A percentile compares a stretch with the other conserved stretches of the same genome.
Conservation (phyloP, 2,329 filamentous ascomycete species). For the Tricladium varicosporioides region DNA sequence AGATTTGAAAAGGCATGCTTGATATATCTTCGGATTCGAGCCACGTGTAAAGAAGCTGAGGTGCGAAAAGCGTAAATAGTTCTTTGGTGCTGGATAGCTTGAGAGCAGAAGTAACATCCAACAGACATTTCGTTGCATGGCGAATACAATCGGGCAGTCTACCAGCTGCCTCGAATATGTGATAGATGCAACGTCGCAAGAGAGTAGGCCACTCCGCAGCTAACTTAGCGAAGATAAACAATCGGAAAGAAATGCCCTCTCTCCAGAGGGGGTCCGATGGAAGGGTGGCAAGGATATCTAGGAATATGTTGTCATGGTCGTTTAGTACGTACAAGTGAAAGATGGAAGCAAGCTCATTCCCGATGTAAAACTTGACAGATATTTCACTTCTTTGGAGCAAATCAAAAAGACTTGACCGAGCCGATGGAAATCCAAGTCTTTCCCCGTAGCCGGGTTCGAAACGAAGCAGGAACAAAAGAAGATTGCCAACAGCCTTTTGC, state of each 20-base stretch:
- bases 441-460: slow-evolving; percentile 64
- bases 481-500: slow-evolving; percentile 62
- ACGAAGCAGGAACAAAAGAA: slow-evolving; percentile 70
- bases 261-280: slow-evolving; percentile 67
- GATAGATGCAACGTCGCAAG: slow-evolving; percentile 82
- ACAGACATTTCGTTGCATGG: slow-evolving; percentile 73
- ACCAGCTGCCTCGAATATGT: slow-evolving; percentile 88
- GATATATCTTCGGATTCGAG: slow-evolving; percentile 64
- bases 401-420: slow-evolving; percentile 70
- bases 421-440: slow-evolving; percentile 35
- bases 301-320: slow-evolving; percentile 78
- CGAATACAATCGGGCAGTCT: slow-evolving; percentile 61
- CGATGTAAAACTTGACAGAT: slow-evolving; percentile 73
- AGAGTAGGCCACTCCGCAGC: slow-evolving; percentile 84
- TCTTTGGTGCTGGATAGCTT: slow-evolving; percentile 63
- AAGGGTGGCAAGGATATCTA: slow-evolving; percentile 79
- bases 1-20: slow-evolving; percentile 81
- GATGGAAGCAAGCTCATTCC: slow-evolving; percentile 65
- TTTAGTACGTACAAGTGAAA: slow-evolving; percentile 82
- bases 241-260: slow-evolving; percentile 82
- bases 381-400: slow-evolving; percentile 68
- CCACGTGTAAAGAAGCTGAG: slow-evolving; percentile 92
- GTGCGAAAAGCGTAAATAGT: slow-evolving; percentile 80
- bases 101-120: slow-evolving; percentile 62
- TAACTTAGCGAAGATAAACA: slow-evolving; percentile 73